Percentiles rank a stretch among this genome's conserved stretches.
Conservation (phyloP, 2,329 filamentous ascomycete genomes). For the Lachnellula occidentalis region DNA sequence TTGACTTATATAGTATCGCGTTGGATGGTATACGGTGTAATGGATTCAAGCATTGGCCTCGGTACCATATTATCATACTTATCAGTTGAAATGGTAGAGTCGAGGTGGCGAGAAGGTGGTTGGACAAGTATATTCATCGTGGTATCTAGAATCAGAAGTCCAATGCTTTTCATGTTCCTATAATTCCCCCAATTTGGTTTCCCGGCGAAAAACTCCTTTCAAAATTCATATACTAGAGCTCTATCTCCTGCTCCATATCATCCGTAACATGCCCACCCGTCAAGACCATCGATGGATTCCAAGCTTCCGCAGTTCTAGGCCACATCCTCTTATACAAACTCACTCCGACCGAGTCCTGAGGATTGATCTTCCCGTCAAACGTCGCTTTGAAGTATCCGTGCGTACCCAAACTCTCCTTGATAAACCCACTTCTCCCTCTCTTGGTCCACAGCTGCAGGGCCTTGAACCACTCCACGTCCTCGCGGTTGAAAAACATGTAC, state of each 20-base stretch:
- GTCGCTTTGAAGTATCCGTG: slow-evolving; percentile 99
- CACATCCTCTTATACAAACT: slow-evolving; percentile 83
- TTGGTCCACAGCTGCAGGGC: slow-evolving; percentile 92
- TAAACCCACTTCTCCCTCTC: slow-evolving; percentile 78
- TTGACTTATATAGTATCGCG: too few species aligned
- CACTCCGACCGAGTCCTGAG: slow-evolving; percentile 87
- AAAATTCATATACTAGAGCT: background rate
- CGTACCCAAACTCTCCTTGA: slow-evolving; percentile 92
- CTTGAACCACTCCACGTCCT: slow-evolving; percentile 97
- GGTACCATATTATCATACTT: too few species aligned
- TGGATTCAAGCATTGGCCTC: too few species aligned
- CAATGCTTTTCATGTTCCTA: background rate
- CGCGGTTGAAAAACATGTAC: slow-evolving; percentile 99
- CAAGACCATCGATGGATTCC: slow-evolving; percentile 16
- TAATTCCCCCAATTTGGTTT: background rate
- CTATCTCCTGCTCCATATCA: background rate
- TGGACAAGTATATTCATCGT: too few species aligned
- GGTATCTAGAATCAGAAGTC: background rate
- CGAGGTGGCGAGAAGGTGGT: too few species aligned
- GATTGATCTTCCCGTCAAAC: slow-evolving; percentile 93
- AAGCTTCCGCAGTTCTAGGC: slow-evolving; percentile 59
- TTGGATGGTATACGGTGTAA: too few species aligned
- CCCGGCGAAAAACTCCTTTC: background rate
- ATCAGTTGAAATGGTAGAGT: too few species aligned
- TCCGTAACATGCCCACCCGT: background rate